Percentiles rank a stretch among this genome's conserved stretches.
phyloP scores from a whole-genome alignment of 2,329 filamentous ascomycete species.

The Ascochyta koolunga region DNA sequence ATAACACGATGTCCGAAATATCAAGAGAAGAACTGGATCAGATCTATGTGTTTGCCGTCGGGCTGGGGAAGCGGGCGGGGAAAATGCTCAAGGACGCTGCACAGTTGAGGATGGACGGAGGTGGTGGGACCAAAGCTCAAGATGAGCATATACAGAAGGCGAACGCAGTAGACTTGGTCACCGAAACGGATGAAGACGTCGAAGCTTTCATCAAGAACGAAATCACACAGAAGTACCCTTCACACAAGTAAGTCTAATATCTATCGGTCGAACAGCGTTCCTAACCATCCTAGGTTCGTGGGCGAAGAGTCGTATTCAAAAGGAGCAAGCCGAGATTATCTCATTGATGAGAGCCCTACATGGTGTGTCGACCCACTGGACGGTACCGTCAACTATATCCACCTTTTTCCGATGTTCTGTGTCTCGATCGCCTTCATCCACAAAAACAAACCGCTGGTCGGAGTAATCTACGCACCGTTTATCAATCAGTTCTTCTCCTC shows the following conservation, averaged over 20 bases:
- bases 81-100: constrained; percentile 69
- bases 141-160: constrained; percentile 69
- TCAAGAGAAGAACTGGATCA: constrained; percentile 61
- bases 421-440: constrained; percentile 75
- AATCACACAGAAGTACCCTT: constrained; percentile 66
- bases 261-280: neutral
- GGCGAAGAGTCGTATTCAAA: constrained; percentile 79
- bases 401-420: constrained; percentile 82
- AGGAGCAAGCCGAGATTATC: constrained; percentile 69
- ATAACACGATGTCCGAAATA: constrained; percentile 31
- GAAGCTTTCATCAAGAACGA: constrained; percentile 71
- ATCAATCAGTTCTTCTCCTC: constrained; percentile 72
- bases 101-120: constrained; percentile 58
- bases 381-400: constrained; percentile 81
- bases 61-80: constrained; percentile 73
- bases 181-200: constrained; percentile 76
- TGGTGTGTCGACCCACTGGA: constrained; percentile 81
- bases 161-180: constrained; percentile 78
- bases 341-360: constrained; percentile 68
- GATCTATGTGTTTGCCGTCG: constrained; percentile 73
- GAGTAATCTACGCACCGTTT: constrained; percentile 75
- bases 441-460: constrained; percentile 65
- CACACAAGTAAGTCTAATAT: constrained; percentile 64
- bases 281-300: constrained; percentile 63
- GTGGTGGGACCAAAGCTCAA: constrained; percentile 26